Base-by-base conservation (phyloP, 768 basidiomycete genomes). In the Lentinula detonsa region DNA sequence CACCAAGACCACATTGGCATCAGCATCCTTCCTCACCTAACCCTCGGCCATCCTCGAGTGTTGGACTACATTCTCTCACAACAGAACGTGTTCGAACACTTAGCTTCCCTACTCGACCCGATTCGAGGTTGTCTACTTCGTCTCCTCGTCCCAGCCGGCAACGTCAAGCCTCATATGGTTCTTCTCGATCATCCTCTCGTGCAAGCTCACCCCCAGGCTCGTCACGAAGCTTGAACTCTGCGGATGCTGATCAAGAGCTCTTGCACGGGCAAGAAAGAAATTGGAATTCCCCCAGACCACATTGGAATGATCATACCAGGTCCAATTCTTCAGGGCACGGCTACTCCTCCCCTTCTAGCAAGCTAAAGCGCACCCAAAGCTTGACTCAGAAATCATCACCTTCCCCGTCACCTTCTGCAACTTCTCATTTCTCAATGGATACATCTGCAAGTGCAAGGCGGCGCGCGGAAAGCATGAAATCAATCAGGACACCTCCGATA, bases 281-380 rank as follows among this genome's bases (percentile, higher is more conserved):
- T 65, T 88, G 86, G 87, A 85, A 86, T 68, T 80, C 86, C 10
- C 84, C 83, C 15, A 81, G 76, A 43, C 85, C 83, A 6, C 78
- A 76, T 51, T 87, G 86, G 86, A 67, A 71, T 16, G 62, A 65
- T 34, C 70, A 69, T 56, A 52, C 61, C 5, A 46, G 49, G 18
- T 54, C 57, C n/a, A 18, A 34, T 35, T 59, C 57, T 11, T 28
- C 57, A 7, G 48, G 10, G 4, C 43, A 34, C 11, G n/a, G 31
- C 28, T 42, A 43, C 18, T 23, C 55, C 5, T 21, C 45, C 15
- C 37, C 57, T 49, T 21, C 54, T 23, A 21, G 11, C 18, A 31
- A 15, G 11, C 10, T 48, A 34, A 57, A 57, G 35, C 55, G 57
- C 13, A 31, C 48, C 31, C 42, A 35, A 39, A 57, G 56, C 35